Conservation (phyloP, 2,329 filamentous ascomycete genomes). For the Bipolaris sorokiniana region DNA sequence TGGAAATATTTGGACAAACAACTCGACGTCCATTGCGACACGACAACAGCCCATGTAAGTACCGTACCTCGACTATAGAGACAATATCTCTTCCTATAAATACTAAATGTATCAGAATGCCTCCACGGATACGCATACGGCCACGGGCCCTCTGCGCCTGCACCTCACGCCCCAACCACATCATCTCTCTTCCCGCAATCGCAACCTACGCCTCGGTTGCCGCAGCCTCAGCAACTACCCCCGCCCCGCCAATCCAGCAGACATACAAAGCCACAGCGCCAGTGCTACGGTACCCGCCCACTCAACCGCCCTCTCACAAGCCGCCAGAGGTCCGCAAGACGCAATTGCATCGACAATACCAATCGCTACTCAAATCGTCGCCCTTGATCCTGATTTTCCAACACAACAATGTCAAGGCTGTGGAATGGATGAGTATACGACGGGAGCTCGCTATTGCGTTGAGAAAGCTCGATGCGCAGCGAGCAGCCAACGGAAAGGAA, state of each 20-base stretch:
- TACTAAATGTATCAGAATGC: conserved; percentile 37
- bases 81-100: neutral
- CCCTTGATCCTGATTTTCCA: conserved; percentile 87
- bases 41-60: conserved; percentile 38
- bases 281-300: conserved; percentile 62
- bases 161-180: conserved; percentile 30
- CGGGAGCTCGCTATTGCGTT: conserved; percentile 70
- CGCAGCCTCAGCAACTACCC: conserved; percentile 57
- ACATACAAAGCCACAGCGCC: conserved; percentile 53
- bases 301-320: conserved; percentile 86
- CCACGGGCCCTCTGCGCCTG: conserved; percentile 40
- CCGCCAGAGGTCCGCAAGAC: conserved; percentile 87
- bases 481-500: conserved; percentile 61
- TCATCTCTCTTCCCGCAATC: conserved; percentile 38
- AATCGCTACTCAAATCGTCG: conserved; percentile 82
- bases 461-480: conserved; percentile 71
- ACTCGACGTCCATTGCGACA: conserved; percentile 32
- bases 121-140: conserved; percentile 47
- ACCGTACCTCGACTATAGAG: neutral
- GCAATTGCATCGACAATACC: conserved; percentile 85
- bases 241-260: conserved; percentile 60
- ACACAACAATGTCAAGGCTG: conserved; percentile 76
- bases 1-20: conserved; percentile 39
- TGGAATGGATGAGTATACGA: conserved; percentile 75
- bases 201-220: conserved; percentile 59